These are phyloP conservation scores for Arachis hypogaea DNA, from an alignment of 306 rosid species.

Conservation along the genomic window DNA sequence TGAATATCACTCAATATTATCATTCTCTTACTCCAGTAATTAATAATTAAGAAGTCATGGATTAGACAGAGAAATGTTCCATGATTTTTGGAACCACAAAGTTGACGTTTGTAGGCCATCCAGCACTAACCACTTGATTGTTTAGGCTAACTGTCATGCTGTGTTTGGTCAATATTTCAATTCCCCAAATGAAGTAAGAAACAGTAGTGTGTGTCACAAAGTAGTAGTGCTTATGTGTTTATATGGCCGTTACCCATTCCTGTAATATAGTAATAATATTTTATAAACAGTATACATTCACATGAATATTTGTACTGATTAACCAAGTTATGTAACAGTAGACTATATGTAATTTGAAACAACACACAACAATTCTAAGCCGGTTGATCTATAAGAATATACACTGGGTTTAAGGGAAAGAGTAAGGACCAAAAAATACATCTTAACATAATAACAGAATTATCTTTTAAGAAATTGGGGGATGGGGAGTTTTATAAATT, in stretches of 20 bases:
- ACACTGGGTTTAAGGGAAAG: background rate
- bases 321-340: background rate
- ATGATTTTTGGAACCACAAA: slow-evolving; percentile 11
- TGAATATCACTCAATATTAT: slow-evolving; percentile 7
- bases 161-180: background rate
- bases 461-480: background rate
- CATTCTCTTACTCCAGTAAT: slow-evolving; percentile 10
- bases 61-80: background rate
- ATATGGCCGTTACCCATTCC: too few relatives aligned
- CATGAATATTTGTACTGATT: background rate
- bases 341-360: background rate
- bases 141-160: slow-evolving; percentile 7
- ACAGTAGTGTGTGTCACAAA: background rate
- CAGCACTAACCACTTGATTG: slow-evolving; percentile 21
- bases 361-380: background rate
- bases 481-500: background rate
- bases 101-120: slow-evolving; percentile 6
- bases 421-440: background rate
- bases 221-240: background rate
- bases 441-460: background rate
- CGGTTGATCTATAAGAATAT: background rate
- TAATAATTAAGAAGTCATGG: background rate
- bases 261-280: too few relatives aligned
- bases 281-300: background rate
- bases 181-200: background rate